phyloP scores from a whole-genome alignment of 169 alveolate genomes.

The Eimeria maxima region DNA sequence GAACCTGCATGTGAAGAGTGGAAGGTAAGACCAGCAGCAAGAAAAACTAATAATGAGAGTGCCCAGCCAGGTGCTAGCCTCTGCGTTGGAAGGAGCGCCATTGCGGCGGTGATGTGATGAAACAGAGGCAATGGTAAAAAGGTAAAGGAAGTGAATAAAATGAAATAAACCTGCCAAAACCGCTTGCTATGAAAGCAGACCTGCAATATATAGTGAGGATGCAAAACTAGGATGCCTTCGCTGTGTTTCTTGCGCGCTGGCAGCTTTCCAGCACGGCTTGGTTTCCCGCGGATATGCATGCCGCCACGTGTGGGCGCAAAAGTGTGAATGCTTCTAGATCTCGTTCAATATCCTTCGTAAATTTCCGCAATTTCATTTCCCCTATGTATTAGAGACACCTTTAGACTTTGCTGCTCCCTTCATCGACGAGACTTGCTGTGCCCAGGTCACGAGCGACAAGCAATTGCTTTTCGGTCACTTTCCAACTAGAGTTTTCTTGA shows the following conservation, averaged over 20 bases:
- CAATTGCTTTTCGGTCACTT: not conserved
- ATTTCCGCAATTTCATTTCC: not conserved
- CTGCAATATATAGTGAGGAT: slow-evolving; percentile 1
- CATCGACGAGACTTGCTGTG: not conserved
- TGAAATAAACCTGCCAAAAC: slow-evolving; percentile 1
- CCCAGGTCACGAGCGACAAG: not conserved
- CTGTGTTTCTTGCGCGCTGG: slow-evolving; percentile 1
- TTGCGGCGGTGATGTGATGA: not conserved
- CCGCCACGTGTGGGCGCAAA: not conserved
- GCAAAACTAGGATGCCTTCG: not conserved
- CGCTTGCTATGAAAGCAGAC: slow-evolving; percentile 1
- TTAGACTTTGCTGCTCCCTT: not conserved
- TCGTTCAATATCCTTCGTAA: not conserved
- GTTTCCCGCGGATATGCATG: slow-evolving; percentile 35
- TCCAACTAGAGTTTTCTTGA: not conserved
- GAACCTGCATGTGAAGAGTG: slow-evolving; percentile 34
- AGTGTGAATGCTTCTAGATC: not conserved
- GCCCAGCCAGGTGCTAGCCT: slow-evolving; percentile 62
- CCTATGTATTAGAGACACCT: not conserved
- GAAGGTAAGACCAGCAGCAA: not conserved
- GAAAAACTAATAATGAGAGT: not conserved
- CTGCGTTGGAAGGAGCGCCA: slow-evolving; percentile 23
- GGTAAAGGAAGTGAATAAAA: not conserved
- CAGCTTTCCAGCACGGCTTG: slow-evolving; percentile 16
- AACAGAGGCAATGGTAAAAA: not conserved